Evolutionary conservation across 805 yeast genomes (phyloP), one percentile per base, ranked within the genome.

Genomic region (Yamadazyma scolyti): DNA sequence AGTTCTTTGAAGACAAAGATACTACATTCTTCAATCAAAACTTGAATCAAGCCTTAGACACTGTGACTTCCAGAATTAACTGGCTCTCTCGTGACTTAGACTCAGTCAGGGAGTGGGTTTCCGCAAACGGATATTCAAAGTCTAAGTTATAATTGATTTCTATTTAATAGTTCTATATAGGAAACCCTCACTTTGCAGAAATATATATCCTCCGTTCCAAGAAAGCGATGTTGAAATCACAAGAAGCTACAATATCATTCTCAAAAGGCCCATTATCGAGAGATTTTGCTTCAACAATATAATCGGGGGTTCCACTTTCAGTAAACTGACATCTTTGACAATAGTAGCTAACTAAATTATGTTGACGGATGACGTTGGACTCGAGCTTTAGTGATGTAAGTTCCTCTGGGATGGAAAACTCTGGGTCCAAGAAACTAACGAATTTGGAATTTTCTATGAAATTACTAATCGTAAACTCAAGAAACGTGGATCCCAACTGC

Each of bases 1-100:
- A 53, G 20, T 73, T 79, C 67, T 77, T 77, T 46, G 55, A 49
- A n/a, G 50, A 37, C 14, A 78, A 69, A 54, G 65, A 75, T 38
- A 75, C 82, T 34, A 75, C 73, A 46, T 83, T 85, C 23, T 79
- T 64, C 51, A 78, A 78, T 53, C 77, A 77, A 58, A 67, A 74
- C 36, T 68, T 79, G 53, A 79, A 80, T 6, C 83, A 75, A 60
- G 55, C 80, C n/a, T 58, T 79, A 47, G 87, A 80, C 53, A 62
- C 71, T 31, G 67, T 79, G 36, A 64, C 70, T 30, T 42, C 82
- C 28, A 79, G 76, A 54, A 65, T 70, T 31, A 55, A 64, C 31
- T 78, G 84, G 83, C 66, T 77, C 20, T 41, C 58, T 34, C 75
- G 84, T 52, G 86, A 79, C 45, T 52, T 67, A 28, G 38, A 43